A percentile compares a stretch with the other conserved stretches of the same genome.
Evolutionary conservation across 2,329 filamentous ascomycete species (phyloP).

Genomic region (Aspergillus bombycis): DNA sequence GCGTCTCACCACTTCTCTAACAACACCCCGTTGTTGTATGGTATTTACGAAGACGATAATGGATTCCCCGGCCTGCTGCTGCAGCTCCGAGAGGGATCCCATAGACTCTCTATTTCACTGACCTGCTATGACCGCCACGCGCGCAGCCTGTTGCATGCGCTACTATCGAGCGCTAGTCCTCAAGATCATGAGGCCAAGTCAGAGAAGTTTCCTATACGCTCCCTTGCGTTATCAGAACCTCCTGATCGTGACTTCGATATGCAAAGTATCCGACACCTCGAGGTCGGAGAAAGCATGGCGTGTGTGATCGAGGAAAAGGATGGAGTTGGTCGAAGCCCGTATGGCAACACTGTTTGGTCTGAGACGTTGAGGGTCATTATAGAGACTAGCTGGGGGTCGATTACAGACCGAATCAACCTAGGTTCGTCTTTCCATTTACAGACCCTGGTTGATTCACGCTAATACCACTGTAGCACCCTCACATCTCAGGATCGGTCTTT

Average conservation of each 20-base stretch:
- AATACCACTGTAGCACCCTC: background rate
- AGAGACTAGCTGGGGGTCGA: background rate
- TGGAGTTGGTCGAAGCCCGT: background rate
- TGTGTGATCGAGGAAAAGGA: background rate
- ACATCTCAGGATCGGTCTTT: background rate
- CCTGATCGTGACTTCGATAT: background rate
- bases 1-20: background rate
- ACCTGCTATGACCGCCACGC: background rate
- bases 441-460: too few relatives aligned
- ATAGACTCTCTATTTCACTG: background rate
- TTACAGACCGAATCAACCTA: conserved; percentile 4
- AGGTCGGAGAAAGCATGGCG: background rate
- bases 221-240: background rate
- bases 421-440: background rate
- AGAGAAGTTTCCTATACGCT: background rate
- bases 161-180: background rate
- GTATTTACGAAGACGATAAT: background rate
- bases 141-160: background rate
- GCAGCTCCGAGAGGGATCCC: background rate
- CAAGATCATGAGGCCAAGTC: background rate
- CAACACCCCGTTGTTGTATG: background rate
- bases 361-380: background rate
- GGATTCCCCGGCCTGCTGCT: background rate
- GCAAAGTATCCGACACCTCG: background rate
- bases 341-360: background rate